phyloP scores from a whole-genome alignment of 768 basidiomycete species.

The Tephrocybe sp. region DNA sequence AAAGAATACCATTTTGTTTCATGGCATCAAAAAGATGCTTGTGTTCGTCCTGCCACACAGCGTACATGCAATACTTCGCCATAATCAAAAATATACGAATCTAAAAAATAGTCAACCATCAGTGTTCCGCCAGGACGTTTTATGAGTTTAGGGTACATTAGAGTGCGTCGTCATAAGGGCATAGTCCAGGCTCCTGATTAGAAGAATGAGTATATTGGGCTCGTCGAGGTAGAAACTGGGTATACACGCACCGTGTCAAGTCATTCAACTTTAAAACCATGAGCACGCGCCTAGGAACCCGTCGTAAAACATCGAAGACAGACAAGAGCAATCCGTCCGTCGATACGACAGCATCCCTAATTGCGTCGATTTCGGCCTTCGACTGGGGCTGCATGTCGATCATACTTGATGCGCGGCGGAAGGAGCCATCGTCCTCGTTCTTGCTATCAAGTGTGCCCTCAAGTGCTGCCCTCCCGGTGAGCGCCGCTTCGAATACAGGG shows the following conservation, averaged over 20 bases:
- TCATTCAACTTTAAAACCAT: constrained; percentile 90
- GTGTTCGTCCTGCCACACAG: constrained; percentile 76
- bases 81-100: constrained; percentile 89
- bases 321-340: constrained; percentile 81
- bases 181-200: constrained; percentile 72
- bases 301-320: constrained; percentile 85
- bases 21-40: constrained; percentile 45
- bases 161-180: constrained; percentile 88
- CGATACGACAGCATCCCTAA: constrained; percentile 80
- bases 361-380: constrained; percentile 75
- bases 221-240: not conserved
- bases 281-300: constrained; percentile 79
- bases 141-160: constrained; percentile 41
- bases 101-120: constrained; percentile 30
- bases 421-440: constrained; percentile 34
- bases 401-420: constrained; percentile 72
- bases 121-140: not conserved
- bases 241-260: constrained; percentile 58
- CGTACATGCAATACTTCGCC: constrained; percentile 82
- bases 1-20: constrained; percentile 50
- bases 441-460: constrained; percentile 58
- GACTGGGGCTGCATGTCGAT: constrained; percentile 74
- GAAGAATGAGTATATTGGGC: constrained; percentile 7
- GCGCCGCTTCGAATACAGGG: constrained; percentile 91
- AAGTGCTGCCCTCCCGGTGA: constrained; percentile 83